Evolutionary conservation across 2,329 filamentous ascomycete genomes (phyloP), one percentile per base, ranked within the genome.

Genomic region (Aquanectria penicillioides): DNA sequence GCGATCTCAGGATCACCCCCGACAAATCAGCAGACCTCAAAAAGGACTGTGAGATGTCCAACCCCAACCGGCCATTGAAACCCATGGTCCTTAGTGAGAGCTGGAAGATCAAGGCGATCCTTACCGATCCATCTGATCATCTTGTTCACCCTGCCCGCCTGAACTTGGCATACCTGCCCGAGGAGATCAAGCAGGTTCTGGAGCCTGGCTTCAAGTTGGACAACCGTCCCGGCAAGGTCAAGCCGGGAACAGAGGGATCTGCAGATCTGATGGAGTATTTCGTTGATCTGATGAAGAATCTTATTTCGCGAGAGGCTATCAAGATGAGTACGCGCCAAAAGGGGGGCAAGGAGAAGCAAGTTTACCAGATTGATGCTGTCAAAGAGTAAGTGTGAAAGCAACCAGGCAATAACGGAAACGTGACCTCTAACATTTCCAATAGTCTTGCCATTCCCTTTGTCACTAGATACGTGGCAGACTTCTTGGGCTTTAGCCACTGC

Each of bases 371-470:
- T 17, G 66, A 69, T 17, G 50, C 52, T 4, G 46, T 58, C 2
- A 61, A 62, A 53, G 66, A 69, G 64, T 65, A 26, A 58, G 62
- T 53, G 28, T 25, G 23, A 5, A 15, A 9, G 12, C 15, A 1
- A 7, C 7, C 15, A 6, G 11, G 9, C 22, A 9, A 2, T 10
- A 11, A 13, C 6, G 11, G 2, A 4, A 25, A 5, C 20, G 23
- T 51, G 29, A 53, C 48, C 10, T 9, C 29, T 6, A 43, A 10
- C n/a, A 2, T 33, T 28, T 20, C 51, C 34, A 11, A 28, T 9
- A 66, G 64, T 13, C 68, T 65, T 18, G 67, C 67, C 2, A 61
- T 69, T 8, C 67, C 66, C 1, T 56, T 68, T 1, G 63, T 69
- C 1, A 67, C 67, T 1, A 38, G 43, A 18, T 69, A 66, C 3